Percentiles rank a stretch among this genome's conserved stretches.
These are phyloP conservation scores for Nidula niveotomentosa DNA, from an alignment of 1,284 basidiomycete species.

Conservation along the genomic window DNA sequence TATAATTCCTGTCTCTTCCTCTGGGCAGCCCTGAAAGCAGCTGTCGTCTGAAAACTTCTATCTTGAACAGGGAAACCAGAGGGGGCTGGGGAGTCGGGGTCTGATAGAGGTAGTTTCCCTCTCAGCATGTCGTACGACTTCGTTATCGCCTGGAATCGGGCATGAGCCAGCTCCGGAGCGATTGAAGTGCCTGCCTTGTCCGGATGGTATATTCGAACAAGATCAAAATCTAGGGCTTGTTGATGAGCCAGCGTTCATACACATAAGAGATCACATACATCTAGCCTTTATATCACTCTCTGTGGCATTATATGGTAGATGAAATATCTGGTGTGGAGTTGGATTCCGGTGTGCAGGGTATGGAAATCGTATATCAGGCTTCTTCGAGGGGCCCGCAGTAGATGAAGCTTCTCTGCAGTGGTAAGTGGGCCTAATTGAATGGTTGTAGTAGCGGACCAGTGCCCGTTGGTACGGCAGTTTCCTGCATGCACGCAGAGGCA, in stretches of 20 bases:
- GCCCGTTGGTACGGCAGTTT: no score
- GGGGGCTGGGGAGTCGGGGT: neutral
- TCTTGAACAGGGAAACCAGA: conserved; percentile 16
- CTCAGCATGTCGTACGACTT: conserved; percentile 37
- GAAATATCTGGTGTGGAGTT: conserved; percentile 65
- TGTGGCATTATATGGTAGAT: conserved; percentile 52
- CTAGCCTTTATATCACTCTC: conserved; percentile 56
- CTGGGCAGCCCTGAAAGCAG: conserved; percentile 41
- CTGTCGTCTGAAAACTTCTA: conserved; percentile 32
- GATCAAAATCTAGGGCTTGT: conserved; percentile 53
- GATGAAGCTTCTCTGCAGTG: no score
- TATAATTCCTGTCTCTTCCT: conserved; percentile 42
- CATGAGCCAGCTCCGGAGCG: conserved; percentile 49
- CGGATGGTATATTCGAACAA: conserved; percentile 66
- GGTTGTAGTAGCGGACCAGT: no score
- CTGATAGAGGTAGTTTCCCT: conserved; percentile 22
- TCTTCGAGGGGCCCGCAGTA: no score
- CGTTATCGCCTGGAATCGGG: conserved; percentile 51
- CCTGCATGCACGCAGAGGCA: no score
- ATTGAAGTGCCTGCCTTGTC: conserved; percentile 48
- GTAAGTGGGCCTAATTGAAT: no score
- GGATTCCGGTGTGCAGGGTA: conserved; percentile 51
- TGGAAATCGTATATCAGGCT: conserved; percentile 29
- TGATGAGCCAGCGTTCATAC: neutral
- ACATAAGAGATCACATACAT: conserved; percentile 35